Percentiles rank a stretch among this genome's conserved stretches.
These are phyloP conservation scores for Paramecium biaurelia DNA, from an alignment of 73 alveolate species.

Conservation along the genomic window DNA sequence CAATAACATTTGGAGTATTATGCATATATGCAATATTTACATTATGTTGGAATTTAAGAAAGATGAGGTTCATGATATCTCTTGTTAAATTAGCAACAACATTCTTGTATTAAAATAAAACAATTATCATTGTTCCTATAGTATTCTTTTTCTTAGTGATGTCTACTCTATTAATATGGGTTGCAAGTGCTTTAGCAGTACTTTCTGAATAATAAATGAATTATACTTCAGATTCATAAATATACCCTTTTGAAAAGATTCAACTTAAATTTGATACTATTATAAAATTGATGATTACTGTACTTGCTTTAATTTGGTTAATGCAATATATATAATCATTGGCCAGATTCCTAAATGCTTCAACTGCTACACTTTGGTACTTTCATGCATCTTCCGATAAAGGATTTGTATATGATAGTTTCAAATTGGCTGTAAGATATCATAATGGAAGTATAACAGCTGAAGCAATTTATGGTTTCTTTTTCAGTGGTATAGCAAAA, in stretches of 20 bases:
- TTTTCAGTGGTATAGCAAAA: background rate
- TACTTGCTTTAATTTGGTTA: constrained; percentile 27
- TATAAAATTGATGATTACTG: background rate
- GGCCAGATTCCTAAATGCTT: constrained; percentile 3
- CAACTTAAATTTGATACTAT: background rate
- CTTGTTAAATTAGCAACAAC: constrained; percentile 25
- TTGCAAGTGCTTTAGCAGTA: background rate
- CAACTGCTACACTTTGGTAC: constrained; percentile 35
- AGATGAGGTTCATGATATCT: constrained; percentile 40
- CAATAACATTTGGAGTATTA: background rate
- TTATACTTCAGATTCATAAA: background rate
- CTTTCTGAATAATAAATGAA: constrained; percentile 3
- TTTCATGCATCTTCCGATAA: background rate
- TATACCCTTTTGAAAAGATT: background rate
- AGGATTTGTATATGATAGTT: background rate
- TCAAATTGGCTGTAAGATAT: constrained; percentile 11
- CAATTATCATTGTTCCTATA: background rate
- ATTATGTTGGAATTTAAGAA: background rate
- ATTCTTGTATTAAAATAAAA: background rate
- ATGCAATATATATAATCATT: background rate
- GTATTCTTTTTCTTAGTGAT: background rate
- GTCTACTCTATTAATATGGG: background rate
- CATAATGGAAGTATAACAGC: constrained; percentile 47
- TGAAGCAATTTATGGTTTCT: constrained; percentile 37
- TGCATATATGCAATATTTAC: background rate